A percentile compares a stretch with the other conserved stretches of the same genome.
Conservation (phyloP, 305 asterid genomes). For the Petunia hybrid region DNA sequence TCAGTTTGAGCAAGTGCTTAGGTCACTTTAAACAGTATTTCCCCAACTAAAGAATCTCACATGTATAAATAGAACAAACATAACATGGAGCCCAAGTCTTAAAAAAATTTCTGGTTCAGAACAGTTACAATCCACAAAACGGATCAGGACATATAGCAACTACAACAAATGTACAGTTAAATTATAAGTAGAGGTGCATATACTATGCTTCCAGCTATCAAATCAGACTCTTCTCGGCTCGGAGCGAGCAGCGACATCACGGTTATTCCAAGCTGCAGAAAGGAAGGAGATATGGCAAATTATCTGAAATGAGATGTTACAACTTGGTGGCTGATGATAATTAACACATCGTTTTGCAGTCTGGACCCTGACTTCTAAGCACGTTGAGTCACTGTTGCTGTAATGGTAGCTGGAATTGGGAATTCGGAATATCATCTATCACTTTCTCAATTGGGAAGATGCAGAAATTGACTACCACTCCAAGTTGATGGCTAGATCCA, state of each 20-base stretch:
- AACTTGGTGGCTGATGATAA: not conserved
- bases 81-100: not conserved
- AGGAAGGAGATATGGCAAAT: not conserved
- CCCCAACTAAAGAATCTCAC: not conserved
- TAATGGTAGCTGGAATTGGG: not conserved
- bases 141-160: not conserved
- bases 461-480: slow-evolving; percentile 53
- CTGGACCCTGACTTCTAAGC: not conserved
- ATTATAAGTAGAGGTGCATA: not conserved
- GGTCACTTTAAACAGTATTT: not conserved
- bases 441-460: slow-evolving; percentile 11
- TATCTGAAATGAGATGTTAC: not conserved
- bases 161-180: not conserved
- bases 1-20: not conserved
- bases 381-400: not conserved
- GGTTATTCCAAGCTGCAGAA: not conserved
- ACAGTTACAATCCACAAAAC: not conserved
- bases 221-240: not conserved
- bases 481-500: slow-evolving; percentile 81
- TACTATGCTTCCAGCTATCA: not conserved
- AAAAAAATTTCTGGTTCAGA: not conserved
- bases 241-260: not conserved
- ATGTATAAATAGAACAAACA: not conserved
- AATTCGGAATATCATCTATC: not conserved
- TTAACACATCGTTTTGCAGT: not conserved